Evolutionary conservation across 352 stramenopile genomes (phyloP).

Genomic region (Globisporangium radiosum): DNA sequence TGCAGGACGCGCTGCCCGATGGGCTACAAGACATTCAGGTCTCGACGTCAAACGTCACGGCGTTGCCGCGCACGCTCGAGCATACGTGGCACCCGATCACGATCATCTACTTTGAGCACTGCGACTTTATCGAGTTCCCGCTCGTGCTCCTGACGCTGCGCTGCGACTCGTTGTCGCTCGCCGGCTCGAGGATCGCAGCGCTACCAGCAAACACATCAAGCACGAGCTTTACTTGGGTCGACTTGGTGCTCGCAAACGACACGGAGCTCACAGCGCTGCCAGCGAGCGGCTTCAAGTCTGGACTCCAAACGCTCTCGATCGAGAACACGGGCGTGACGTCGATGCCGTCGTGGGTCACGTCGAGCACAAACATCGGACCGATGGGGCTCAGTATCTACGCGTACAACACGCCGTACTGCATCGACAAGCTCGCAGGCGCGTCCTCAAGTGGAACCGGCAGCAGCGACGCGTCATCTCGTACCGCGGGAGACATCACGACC

Average conservation of each 20-base stretch:
- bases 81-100: constrained; percentile 10
- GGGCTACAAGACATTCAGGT: constrained; percentile 13
- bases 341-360: constrained; percentile 12
- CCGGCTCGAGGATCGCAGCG: constrained; percentile 8
- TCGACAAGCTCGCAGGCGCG: constrained; percentile 4
- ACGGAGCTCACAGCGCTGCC: constrained; percentile 10
- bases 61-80: constrained; percentile 3
- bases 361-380: not conserved
- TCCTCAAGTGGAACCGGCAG: not conserved
- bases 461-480: not conserved
- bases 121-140: constrained; percentile 11
- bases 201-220: constrained; percentile 21
- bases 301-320: constrained; percentile 21
- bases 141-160: constrained; percentile 9
- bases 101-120: constrained; percentile 16
- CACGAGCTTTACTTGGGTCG: constrained; percentile 13
- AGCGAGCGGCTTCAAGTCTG: constrained; percentile 2
- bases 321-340: constrained; percentile 20
- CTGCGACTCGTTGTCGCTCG: constrained; percentile 17
- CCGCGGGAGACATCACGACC: not conserved
- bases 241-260: constrained; percentile 13
- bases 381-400: constrained; percentile 16
- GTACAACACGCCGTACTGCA: constrained; percentile 29
- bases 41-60: constrained; percentile 10
- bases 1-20: constrained; percentile 7